Evolutionary conservation across 2,329 filamentous ascomycete species (phyloP).

Genomic region (Sporothrix luriei): DNA sequence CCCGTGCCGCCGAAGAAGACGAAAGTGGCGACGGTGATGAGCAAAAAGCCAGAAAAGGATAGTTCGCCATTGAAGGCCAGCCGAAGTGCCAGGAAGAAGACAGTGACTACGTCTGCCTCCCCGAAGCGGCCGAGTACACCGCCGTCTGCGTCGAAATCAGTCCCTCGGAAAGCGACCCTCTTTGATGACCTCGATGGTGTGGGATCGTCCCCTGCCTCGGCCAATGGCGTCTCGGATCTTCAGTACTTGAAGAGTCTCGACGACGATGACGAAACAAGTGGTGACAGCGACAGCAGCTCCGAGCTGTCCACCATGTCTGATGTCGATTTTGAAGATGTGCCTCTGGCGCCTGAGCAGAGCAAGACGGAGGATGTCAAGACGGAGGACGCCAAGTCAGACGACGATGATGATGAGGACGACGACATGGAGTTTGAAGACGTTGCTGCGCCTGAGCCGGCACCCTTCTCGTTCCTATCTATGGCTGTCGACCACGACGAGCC

Average conservation of each 20-base stretch:
- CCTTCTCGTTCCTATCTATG: conserved; percentile 41
- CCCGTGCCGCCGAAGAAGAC: conserved; percentile 45
- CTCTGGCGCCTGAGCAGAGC: conserved; percentile 46
- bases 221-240: conserved; percentile 48
- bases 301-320: conserved; percentile 60
- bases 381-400: conserved; percentile 36
- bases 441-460: conserved; percentile 42
- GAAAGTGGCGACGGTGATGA: conserved; percentile 33
- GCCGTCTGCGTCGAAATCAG: conserved; percentile 32
- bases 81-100: not conserved
- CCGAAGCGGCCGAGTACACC: not conserved
- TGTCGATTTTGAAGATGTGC: conserved; percentile 59
- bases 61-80: too few species aligned
- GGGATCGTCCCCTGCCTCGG: conserved; percentile 48
- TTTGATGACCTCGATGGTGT: conserved; percentile 63
- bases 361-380: conserved; percentile 23
- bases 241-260: conserved; percentile 40
- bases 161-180: conserved; percentile 57
- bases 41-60: conserved; percentile 33
- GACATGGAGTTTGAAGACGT: conserved; percentile 67
- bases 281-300: conserved; percentile 50
- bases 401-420: conserved; percentile 50
- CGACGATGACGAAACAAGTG: not conserved
- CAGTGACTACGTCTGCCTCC: not conserved
- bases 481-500: conserved; percentile 37